These are phyloP conservation scores for Zygoascus hellenicus DNA, from an alignment of 1,139 yeast genomes.

Conservation along the genomic window DNA sequence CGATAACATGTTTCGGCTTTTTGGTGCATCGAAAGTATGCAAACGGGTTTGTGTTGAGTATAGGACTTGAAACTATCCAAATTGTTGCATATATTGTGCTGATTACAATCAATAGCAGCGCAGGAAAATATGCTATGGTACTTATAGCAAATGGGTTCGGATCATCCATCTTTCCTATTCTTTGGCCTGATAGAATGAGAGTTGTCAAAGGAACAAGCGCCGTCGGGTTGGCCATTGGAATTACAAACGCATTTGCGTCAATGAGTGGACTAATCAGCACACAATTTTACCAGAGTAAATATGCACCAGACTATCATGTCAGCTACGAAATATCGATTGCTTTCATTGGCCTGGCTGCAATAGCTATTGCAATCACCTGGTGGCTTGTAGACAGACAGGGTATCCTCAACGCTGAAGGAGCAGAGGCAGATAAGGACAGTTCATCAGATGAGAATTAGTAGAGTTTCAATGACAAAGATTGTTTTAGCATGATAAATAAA, in stretches of 20 bases:
- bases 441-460: background rate
- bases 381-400: background rate
- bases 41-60: background rate
- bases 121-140: constrained; percentile 1
- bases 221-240: background rate
- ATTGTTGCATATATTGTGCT: background rate
- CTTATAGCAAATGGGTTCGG: background rate
- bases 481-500: too few relatives aligned
- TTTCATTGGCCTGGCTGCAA: background rate
- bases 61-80: background rate
- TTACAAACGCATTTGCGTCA: background rate
- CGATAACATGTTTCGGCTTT: background rate
- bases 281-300: background rate
- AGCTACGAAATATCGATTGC: background rate
- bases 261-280: background rate
- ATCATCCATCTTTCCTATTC: background rate
- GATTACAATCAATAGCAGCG: background rate
- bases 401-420: background rate
- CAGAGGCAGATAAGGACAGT: background rate
- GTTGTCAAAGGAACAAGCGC: background rate
- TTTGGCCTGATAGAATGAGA: constrained; percentile 1
- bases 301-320: background rate
- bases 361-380: background rate
- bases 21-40: background rate
- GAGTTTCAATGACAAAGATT: too few relatives aligned